Base-by-base conservation (phyloP, 306 rosid genomes). In the Purshia tridentata region DNA sequence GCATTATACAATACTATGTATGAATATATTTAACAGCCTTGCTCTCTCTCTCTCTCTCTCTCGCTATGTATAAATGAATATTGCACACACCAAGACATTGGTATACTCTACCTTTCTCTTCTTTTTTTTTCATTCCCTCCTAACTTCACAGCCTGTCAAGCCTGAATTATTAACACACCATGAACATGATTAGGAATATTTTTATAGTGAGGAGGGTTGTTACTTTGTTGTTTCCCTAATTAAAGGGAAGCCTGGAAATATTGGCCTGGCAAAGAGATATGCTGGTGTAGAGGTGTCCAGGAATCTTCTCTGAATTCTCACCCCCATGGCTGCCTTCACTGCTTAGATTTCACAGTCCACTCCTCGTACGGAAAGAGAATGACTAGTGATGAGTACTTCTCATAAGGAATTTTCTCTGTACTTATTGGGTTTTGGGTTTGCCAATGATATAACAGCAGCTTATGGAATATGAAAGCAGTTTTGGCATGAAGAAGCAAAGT, bases 121-220 rank as follows among this genome's bases (percentile, higher is more conserved):
- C 35, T 29, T 29, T 29, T 29, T 29, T 76, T 72, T 74, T 73
- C 76, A 80, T 76, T 77, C 80, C 85, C 75, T 83, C 80, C 85
- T 66, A 82, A 78, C 84, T 61, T 81, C 87, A 92, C 98, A 92
- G 97, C 83, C 98, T 90, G 97, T 89, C 96, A 87, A 78, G 68
- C 78, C 82, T 80, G 85, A 90, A 88, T 93, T 81, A 90, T 90
- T 88, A 91, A 79, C 70, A 67, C 15, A 11, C 66, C 77, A 69
- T 73, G 76, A 57, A 59, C 80, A 76, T 78, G 73, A 77, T 78
- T 86, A 57, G 45, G 79, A 60, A 78, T 78, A 78, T 74, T 63
- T 61, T 51, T 52, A 4, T 6, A 52, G 66, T 64, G 70, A 74
- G 75, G 39, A 50, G 66, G 59, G 37, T 77, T 76, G 72, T 78